Percentiles rank a stretch among this genome's conserved stretches.
Evolutionary conservation across 257 asterid species (phyloP).

Genomic region (Sherardia arvensis): DNA sequence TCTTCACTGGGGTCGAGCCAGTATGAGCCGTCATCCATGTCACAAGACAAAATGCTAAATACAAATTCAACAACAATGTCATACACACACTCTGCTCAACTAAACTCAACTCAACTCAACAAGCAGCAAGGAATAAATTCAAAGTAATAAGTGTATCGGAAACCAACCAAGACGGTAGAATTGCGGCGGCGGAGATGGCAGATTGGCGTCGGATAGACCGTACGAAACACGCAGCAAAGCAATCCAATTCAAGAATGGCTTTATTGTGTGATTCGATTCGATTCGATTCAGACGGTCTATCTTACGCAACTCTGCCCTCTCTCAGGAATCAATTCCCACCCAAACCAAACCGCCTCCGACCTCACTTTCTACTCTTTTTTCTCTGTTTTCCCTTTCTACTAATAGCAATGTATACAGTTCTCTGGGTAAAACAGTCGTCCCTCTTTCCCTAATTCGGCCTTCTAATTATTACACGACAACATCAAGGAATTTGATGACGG

Average conservation of each 20-base stretch:
- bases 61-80: no score
- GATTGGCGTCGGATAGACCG: constrained; percentile 97
- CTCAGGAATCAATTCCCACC: constrained; percentile 29
- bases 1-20: constrained; percentile 96
- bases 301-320: constrained; percentile 86
- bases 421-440: neutral
- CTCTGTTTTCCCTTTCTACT: no score
- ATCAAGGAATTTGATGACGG: no score
- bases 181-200: constrained; percentile 7
- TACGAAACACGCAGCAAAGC: constrained; percentile 57
- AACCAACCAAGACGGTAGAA: neutral
- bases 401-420: no score
- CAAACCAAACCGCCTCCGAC: no score
- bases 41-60: neutral
- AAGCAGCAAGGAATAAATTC: no score
- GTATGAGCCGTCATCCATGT: constrained; percentile 62
- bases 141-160: no score
- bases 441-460: neutral
- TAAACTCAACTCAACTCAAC: no score
- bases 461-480: neutral
- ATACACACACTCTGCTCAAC: no score
- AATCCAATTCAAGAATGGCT: no score
- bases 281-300: constrained; percentile 87
- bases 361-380: no score
- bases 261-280: constrained; percentile 43